Percentiles rank a stretch among this genome's conserved stretches.
Conservation (phyloP, 306 rosid genomes). For the Potentilla sterilis region DNA sequence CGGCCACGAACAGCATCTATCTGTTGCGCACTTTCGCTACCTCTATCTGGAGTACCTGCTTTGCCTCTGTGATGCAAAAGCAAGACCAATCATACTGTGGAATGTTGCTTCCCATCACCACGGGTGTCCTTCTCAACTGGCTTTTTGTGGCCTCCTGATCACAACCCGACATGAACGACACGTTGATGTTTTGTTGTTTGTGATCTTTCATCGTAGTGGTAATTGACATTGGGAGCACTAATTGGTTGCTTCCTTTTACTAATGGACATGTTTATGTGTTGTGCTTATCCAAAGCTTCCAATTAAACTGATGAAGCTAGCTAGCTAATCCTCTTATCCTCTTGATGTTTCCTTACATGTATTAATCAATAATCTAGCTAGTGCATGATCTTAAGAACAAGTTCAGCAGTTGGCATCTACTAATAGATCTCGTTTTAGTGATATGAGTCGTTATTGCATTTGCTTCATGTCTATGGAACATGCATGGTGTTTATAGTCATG, state of each 20-base stretch:
- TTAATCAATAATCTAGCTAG: not conserved
- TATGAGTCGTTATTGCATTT: not conserved
- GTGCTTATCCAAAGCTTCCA: not conserved
- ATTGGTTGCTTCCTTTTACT: not conserved
- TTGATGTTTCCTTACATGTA: not conserved
- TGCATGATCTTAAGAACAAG: not conserved
- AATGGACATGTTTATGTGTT: no score
- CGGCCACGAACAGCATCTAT: no score
- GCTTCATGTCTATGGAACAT: not conserved
- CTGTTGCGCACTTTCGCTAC: not conserved
- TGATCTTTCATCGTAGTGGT: not conserved
- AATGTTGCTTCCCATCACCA: not conserved
- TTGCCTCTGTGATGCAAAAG: not conserved
- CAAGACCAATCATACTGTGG: not conserved
- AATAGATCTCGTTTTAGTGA: not conserved
- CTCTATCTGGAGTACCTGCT: not conserved
- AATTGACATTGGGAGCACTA: conserved; percentile 9
- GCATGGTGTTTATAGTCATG: not conserved
- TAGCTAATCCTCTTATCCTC: not conserved
- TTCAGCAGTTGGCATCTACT: not conserved
- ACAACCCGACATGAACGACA: not conserved
- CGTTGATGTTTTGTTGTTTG: not conserved
- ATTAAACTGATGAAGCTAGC: not conserved
- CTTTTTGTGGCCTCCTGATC: not conserved
- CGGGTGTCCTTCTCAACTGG: not conserved